Percentiles rank a stretch among this genome's conserved stretches.
These are phyloP conservation scores for Haematococcus sp. DNA, from an alignment of 139 green algal genomes.

Conservation along the genomic window DNA sequence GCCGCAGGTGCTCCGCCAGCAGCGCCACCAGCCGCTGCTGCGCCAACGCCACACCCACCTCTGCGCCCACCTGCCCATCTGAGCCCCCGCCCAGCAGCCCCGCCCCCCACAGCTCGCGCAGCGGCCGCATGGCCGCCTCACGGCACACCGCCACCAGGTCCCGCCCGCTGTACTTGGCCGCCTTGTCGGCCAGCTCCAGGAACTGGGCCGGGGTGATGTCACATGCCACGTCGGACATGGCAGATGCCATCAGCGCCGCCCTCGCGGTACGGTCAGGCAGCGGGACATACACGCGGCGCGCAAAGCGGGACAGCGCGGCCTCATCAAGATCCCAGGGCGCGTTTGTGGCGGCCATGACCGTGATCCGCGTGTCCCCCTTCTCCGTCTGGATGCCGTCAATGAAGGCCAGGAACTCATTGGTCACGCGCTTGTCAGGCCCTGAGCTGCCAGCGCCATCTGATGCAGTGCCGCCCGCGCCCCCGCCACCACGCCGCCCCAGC, in stretches of 20 bases:
- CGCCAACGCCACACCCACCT: constrained; percentile 2
- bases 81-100: constrained; percentile 19
- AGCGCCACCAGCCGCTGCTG: constrained; percentile 17
- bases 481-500: constrained; percentile 16
- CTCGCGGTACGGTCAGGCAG: constrained; percentile 39
- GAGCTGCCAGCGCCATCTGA: constrained; percentile 11
- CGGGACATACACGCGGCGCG: constrained; percentile 47
- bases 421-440: constrained; percentile 37
- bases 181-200: constrained; percentile 26
- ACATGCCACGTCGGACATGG: constrained; percentile 28
- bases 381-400: constrained; percentile 38
- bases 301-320: constrained; percentile 45
- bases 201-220: constrained; percentile 25
- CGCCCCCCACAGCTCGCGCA: constrained; percentile 47
- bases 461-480: not conserved
- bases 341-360: constrained; percentile 54
- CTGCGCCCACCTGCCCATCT: not conserved
- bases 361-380: constrained; percentile 17
- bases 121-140: constrained; percentile 48
- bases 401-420: constrained; percentile 51
- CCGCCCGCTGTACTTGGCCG: constrained; percentile 35
- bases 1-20: not conserved
- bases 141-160: constrained; percentile 49
- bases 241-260: constrained; percentile 21
- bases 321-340: constrained; percentile 51